phyloP scores from a whole-genome alignment of 106 monocot genomes.

The Dioscorea dumetorum region DNA sequence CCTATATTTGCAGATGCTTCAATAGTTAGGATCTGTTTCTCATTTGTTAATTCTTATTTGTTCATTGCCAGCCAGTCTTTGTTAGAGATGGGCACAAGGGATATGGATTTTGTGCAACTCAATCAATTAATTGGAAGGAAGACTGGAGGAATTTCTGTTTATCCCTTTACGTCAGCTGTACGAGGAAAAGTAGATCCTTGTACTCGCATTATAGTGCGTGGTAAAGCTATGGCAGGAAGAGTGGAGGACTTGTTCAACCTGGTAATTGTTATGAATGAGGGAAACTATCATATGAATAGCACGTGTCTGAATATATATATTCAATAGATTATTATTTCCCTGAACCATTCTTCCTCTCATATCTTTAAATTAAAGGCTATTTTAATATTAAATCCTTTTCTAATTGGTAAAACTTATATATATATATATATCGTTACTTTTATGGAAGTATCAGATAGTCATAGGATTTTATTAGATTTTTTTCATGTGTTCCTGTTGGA shows the following conservation, averaged over 20 bases:
- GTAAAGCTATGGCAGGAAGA: slow-evolving; percentile 82
- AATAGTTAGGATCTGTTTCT: too few species aligned
- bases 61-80: slow-evolving; percentile 78
- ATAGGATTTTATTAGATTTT: neutral
- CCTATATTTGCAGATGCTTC: too few species aligned
- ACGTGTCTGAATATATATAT: too few species aligned
- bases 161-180: slow-evolving; percentile 87
- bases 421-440: too few species aligned
- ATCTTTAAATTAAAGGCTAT: too few species aligned
- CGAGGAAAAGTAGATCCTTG: slow-evolving; percentile 81
- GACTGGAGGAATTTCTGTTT: slow-evolving; percentile 96
- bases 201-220: slow-evolving; percentile 74
- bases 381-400: too few species aligned
- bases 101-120: slow-evolving; percentile 92
- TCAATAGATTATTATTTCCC: too few species aligned
- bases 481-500: too few species aligned
- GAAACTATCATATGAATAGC: too few species aligned
- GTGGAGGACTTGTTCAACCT: slow-evolving; percentile 85
- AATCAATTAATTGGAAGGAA: slow-evolving; percentile 98
- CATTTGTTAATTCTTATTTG: neutral
- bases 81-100: slow-evolving; percentile 98
- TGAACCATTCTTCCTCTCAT: too few species aligned
- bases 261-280: slow-evolving; percentile 26
- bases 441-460: too few species aligned
- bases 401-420: too few species aligned